Conservation (phyloP, 108 stramenopile genomes). For the Hondaea fermentalgiana region DNA sequence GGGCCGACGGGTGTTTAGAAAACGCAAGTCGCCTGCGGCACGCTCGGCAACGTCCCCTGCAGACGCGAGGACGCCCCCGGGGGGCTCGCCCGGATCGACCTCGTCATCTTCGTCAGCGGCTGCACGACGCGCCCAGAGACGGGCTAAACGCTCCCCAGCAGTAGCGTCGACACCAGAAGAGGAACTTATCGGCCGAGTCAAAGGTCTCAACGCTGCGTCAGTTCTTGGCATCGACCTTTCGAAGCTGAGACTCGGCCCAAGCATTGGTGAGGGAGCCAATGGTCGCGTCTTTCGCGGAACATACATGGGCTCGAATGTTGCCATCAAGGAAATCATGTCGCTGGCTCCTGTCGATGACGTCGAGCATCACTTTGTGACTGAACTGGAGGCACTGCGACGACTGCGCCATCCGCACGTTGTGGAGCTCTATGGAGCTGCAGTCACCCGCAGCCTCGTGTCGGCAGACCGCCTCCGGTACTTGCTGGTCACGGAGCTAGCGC, state of each 20-base stretch:
- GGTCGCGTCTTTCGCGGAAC: background rate
- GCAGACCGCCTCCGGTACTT: background rate
- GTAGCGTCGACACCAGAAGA: background rate
- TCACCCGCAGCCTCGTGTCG: background rate
- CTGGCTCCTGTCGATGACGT: background rate
- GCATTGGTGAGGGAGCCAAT: conserved; percentile 1
- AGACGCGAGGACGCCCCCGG: background rate
- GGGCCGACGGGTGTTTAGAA: background rate
- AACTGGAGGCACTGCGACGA: background rate
- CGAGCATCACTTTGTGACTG: conserved; percentile 4
- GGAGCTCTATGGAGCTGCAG: background rate
- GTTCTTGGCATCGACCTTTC: conserved; percentile 6
- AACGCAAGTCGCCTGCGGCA: background rate
- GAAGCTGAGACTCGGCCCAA: background rate
- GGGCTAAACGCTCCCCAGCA: background rate
- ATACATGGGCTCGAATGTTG: background rate
- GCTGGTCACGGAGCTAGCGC: background rate
- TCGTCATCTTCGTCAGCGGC: background rate
- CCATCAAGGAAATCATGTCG: background rate
- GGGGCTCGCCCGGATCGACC: background rate
- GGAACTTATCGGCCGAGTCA: background rate
- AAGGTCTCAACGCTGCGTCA: background rate
- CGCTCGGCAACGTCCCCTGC: background rate
- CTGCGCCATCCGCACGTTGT: conserved; percentile 5
- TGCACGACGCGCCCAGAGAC: background rate